Conservation (phyloP, 495 filamentous ascomycete species). For the Hypomontagnella monticulosa region DNA sequence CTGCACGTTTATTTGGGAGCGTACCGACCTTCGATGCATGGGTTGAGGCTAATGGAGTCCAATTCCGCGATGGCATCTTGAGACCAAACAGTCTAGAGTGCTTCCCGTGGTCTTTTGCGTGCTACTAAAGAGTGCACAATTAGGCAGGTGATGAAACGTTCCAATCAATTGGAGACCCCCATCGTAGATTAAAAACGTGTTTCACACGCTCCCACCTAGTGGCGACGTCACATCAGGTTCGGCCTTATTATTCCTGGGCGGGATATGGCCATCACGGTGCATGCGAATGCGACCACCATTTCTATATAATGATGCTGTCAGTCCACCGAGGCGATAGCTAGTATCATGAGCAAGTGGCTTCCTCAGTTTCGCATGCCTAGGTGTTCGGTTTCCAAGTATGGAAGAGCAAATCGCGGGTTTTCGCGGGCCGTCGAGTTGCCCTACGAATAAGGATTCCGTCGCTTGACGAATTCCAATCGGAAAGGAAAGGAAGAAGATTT, state of each 20-base stretch:
- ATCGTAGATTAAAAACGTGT: not conserved
- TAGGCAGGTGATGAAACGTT: conserved; percentile 24
- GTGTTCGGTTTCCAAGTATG: not conserved
- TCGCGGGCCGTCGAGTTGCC: not conserved
- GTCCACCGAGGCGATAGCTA: no score
- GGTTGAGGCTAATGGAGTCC: not conserved
- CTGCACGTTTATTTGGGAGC: not conserved
- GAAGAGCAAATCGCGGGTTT: no score
- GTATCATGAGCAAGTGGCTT: no score
- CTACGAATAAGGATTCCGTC: not conserved
- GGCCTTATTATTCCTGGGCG: conserved; percentile 7
- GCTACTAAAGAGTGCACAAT: not conserved
- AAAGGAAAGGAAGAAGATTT: not conserved
- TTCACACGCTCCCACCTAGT: conserved; percentile 17
- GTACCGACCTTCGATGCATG: not conserved
- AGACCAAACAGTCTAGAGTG: not conserved
- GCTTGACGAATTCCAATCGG: conserved; percentile 4
- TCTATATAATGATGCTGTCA: not conserved
- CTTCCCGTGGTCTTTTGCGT: not conserved
- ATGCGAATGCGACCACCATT: conserved; percentile 4
- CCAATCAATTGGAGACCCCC: conserved; percentile 2
- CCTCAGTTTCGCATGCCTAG: not conserved
- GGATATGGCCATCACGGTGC: not conserved
- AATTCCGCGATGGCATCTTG: not conserved
- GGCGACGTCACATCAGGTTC: conserved; percentile 15